Percentiles rank a stretch among this genome's conserved stretches.
These are phyloP conservation scores for Colletotrichum karsti DNA, from an alignment of 2,329 filamentous ascomycete genomes.

Conservation along the genomic window DNA sequence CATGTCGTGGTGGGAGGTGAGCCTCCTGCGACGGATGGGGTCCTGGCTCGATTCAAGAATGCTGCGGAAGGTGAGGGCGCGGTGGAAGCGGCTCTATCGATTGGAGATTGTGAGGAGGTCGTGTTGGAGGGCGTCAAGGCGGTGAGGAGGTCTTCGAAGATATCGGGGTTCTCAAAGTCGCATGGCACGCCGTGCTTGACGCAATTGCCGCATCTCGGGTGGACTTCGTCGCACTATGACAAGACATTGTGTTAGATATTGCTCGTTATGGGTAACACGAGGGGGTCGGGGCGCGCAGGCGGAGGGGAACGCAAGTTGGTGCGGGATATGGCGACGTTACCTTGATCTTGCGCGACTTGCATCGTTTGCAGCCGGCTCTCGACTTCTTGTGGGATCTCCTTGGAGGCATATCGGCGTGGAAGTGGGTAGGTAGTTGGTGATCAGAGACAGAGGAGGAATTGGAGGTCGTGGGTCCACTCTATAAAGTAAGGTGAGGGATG, in stretches of 20 bases:
- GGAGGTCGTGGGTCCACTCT: conserved; percentile 9
- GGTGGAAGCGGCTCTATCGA: conserved; percentile 31
- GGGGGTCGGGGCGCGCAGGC: background rate
- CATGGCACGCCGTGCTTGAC: conserved; percentile 72
- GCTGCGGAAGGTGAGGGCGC: conserved; percentile 33
- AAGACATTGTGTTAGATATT: background rate
- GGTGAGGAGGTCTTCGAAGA: conserved; percentile 53
- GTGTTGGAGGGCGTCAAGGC: conserved; percentile 32
- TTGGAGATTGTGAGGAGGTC: conserved; percentile 33
- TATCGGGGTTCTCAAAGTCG: conserved; percentile 67
- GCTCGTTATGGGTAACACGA: background rate
- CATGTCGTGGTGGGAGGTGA: conserved; percentile 31
- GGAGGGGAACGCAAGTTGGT: background rate
- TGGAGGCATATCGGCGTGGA: conserved; percentile 62
- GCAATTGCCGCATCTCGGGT: conserved; percentile 73
- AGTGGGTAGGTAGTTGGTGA: background rate
- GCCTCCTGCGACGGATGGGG: conserved; percentile 32
- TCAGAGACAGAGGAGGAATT: background rate
- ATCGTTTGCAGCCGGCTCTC: conserved; percentile 70
- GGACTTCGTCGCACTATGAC: conserved; percentile 69
- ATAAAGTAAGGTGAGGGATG: conserved; percentile 8
- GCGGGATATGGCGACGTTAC: conserved; percentile 42
- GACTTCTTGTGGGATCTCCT: conserved; percentile 76
- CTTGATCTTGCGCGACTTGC: conserved; percentile 77
- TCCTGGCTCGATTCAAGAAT: conserved; percentile 27